Percentiles rank a stretch among this genome's conserved stretches.
Evolutionary conservation across 768 basidiomycete genomes (phyloP).

Genomic region (Collybia nuda): DNA sequence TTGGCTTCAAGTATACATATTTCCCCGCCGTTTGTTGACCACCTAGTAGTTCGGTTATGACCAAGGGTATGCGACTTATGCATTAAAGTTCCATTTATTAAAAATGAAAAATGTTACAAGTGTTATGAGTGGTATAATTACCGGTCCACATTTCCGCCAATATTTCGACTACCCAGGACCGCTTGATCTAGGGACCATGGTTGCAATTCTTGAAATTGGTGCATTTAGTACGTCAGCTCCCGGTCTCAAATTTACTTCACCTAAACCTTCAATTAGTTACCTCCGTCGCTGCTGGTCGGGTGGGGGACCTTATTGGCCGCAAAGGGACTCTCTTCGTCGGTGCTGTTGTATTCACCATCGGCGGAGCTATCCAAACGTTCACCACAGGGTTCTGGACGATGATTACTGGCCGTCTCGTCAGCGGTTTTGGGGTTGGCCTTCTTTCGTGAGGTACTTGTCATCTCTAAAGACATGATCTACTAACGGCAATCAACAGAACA

Average conservation of each 20-base stretch:
- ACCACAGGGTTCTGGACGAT: slow-evolving; percentile 35
- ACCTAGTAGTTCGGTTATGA: slow-evolving; percentile 74
- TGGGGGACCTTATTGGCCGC: slow-evolving; percentile 76
- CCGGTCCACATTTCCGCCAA: slow-evolving; percentile 75
- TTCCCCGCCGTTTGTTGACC: slow-evolving; percentile 1
- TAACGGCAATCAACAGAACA: slow-evolving; percentile 51
- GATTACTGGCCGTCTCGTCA: slow-evolving; percentile 66
- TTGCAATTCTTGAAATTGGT: slow-evolving; percentile 91
- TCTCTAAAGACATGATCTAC: neutral
- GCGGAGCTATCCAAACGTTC: slow-evolving; percentile 74
- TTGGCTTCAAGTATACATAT: slow-evolving; percentile 11
- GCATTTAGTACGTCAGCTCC: slow-evolving; percentile 66
- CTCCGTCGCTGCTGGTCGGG: slow-evolving; percentile 79
- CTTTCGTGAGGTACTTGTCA: slow-evolving; percentile 54
- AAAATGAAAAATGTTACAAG: slow-evolving; percentile 39
- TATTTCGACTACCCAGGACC: slow-evolving; percentile 81
- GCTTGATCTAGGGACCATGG: slow-evolving; percentile 87
- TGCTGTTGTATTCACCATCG: slow-evolving; percentile 71
- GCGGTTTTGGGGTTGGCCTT: slow-evolving; percentile 73
- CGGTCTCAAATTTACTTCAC: neutral
- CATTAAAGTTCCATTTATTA: slow-evolving; percentile 13
- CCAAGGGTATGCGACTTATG: slow-evolving; percentile 59
- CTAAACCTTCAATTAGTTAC: slow-evolving; percentile 55
- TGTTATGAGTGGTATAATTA: slow-evolving; percentile 92
- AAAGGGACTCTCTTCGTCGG: slow-evolving; percentile 73